phyloP scores from a whole-genome alignment of 495 filamentous ascomycete species.

The Lindgomyces ingoldianus region DNA sequence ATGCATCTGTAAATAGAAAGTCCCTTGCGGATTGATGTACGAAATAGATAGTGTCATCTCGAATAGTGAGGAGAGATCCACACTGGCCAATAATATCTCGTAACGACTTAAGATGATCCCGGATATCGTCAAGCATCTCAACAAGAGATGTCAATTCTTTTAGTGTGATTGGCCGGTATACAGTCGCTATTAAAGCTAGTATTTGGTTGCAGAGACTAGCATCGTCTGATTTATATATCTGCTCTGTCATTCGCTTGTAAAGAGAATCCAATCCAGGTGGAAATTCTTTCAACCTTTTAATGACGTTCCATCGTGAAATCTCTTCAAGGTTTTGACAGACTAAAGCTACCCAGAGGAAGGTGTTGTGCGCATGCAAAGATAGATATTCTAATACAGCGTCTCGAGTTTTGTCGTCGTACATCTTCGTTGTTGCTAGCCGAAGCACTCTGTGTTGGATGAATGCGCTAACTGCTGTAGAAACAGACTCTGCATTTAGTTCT shows the following conservation, averaged over 20 bases:
- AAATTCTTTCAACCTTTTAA: too few relatives aligned
- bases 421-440: too few relatives aligned
- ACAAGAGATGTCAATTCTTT: background rate
- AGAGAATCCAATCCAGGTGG: too few relatives aligned
- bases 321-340: too few relatives aligned
- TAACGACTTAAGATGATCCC: background rate
- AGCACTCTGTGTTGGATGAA: background rate
- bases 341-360: too few relatives aligned
- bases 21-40: constrained; percentile 48
- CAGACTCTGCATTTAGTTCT: background rate
- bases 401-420: too few relatives aligned
- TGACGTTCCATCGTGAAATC: too few relatives aligned
- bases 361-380: too few relatives aligned
- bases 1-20: constrained; percentile 1
- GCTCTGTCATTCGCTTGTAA: too few relatives aligned
- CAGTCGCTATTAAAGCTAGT: too few relatives aligned
- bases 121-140: background rate
- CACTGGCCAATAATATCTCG: constrained; percentile 36
- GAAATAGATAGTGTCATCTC: constrained; percentile 41
- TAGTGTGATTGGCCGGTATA: constrained; percentile 1
- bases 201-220: background rate
- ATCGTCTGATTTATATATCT: too few relatives aligned
- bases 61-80: constrained; percentile 43
- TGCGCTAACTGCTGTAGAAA: background rate
- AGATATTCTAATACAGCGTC: too few relatives aligned